Conservation (phyloP, 371 early-diverging fungal genomes). For the Zychaea mexicana region DNA sequence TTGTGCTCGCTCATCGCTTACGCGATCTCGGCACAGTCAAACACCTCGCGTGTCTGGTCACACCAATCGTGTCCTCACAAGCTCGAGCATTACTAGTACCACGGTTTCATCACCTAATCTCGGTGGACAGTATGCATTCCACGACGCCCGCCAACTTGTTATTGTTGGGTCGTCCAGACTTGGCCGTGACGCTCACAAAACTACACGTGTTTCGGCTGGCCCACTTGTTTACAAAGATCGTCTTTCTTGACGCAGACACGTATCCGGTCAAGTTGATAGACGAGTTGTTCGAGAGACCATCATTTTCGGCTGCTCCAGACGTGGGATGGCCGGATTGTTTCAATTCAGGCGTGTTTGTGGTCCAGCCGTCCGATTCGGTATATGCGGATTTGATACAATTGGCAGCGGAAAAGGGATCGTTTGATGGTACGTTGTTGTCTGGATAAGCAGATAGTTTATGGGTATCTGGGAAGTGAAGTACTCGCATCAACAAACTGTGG, state of each 20-base stretch:
- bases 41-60: slow-evolving; percentile 72
- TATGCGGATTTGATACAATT: slow-evolving; percentile 56
- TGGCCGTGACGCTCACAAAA: slow-evolving; percentile 89
- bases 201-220: slow-evolving; percentile 81
- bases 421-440: slow-evolving; percentile 82
- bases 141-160: slow-evolving; percentile 54
- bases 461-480: no score
- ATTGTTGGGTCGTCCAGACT: slow-evolving; percentile 87
- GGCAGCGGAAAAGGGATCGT: slow-evolving; percentile 65
- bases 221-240: slow-evolving; percentile 65
- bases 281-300: slow-evolving; percentile 77
- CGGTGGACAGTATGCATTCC: slow-evolving; percentile 55
- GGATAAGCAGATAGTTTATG: no score
- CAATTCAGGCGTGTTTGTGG: slow-evolving; percentile 94
- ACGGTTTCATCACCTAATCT: slow-evolving; percentile 67
- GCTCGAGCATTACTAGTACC: slow-evolving; percentile 46
- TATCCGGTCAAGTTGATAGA: slow-evolving; percentile 81
- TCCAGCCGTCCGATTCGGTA: slow-evolving; percentile 59
- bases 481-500: no score
- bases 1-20: slow-evolving; percentile 80
- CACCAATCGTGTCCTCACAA: slow-evolving; percentile 53
- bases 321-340: slow-evolving; percentile 94
- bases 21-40: slow-evolving; percentile 64
- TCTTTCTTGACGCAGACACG: slow-evolving; percentile 92
- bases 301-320: slow-evolving; percentile 84